These are phyloP conservation scores for Stagonosporopsis cucurbitacearum DNA, from an alignment of 2,329 filamentous ascomycete genomes.

Conservation along the genomic window DNA sequence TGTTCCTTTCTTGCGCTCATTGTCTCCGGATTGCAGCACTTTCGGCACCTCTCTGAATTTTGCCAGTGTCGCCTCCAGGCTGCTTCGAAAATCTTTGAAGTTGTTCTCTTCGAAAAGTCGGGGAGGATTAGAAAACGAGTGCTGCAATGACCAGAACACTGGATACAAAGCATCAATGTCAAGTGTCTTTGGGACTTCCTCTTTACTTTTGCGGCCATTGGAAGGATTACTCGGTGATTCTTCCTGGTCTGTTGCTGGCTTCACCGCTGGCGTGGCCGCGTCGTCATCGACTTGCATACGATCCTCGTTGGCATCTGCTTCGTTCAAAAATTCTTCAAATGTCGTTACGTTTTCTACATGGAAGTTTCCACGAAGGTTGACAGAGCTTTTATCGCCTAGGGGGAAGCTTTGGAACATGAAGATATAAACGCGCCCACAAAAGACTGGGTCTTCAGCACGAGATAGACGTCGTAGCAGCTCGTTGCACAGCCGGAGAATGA, in stretches of 20 bases:
- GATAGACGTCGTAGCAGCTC: slow-evolving; percentile 91
- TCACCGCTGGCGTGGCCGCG: slow-evolving; percentile 30
- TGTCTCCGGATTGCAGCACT: slow-evolving; percentile 71
- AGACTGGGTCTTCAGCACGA: slow-evolving; percentile 95
- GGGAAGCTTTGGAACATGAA: slow-evolving; percentile 99
- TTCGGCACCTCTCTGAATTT: slow-evolving; percentile 76
- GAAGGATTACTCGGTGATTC: slow-evolving; percentile 47
- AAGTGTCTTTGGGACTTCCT: slow-evolving; percentile 57
- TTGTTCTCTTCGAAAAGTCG: slow-evolving; percentile 75
- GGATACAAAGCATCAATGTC: slow-evolving; percentile 81
- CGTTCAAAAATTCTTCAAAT: slow-evolving; percentile 67
- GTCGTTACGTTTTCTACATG: slow-evolving; percentile 93
- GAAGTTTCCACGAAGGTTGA: slow-evolving; percentile 94
- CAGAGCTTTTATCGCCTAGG: slow-evolving; percentile 93
- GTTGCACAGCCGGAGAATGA: slow-evolving; percentile 93
- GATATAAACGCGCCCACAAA: slow-evolving; percentile 96
- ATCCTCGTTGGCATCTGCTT: slow-evolving; percentile 51
- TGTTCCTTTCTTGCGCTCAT: slow-evolving; percentile 66
- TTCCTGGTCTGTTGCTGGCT: slow-evolving; percentile 22
- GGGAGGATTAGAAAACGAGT: slow-evolving; percentile 89
- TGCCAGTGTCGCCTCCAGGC: slow-evolving; percentile 67
- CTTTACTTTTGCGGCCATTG: slow-evolving; percentile 42
- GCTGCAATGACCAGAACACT: slow-evolving; percentile 91
- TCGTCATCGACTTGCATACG: slow-evolving; percentile 72
- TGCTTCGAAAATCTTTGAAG: slow-evolving; percentile 70